phyloP scores from a whole-genome alignment of 352 stramenopile genomes.

The Globisporangium paroecandrum region DNA sequence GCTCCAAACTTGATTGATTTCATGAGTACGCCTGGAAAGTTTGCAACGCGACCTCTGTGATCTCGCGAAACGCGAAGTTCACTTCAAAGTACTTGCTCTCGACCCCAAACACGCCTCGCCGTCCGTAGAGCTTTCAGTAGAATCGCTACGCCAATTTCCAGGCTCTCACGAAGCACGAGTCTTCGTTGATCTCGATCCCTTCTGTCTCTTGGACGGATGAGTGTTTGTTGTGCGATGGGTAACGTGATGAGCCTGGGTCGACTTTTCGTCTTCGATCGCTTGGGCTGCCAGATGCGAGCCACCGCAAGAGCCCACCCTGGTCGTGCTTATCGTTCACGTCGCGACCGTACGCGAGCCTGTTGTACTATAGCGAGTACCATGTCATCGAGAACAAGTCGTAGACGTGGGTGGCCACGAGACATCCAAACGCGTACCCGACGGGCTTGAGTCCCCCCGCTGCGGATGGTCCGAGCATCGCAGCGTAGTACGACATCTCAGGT shows the following conservation, averaged over 20 bases:
- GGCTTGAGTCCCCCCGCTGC: background rate
- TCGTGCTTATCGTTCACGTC: slow-evolving; percentile 4
- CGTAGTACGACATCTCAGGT: slow-evolving; percentile 7
- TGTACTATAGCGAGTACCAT: background rate
- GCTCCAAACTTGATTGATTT: background rate
- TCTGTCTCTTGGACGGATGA: background rate
- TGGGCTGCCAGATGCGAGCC: background rate
- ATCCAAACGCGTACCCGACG: slow-evolving; percentile 1
- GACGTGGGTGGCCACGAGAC: background rate
- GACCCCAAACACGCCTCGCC: background rate
- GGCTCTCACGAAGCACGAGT: background rate
- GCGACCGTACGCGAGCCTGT: background rate
- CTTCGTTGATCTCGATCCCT: background rate
- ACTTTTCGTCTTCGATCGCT: background rate
- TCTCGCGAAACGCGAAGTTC: background rate
- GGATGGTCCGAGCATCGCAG: slow-evolving; percentile 5
- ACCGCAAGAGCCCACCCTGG: background rate
- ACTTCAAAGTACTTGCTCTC: slow-evolving; percentile 3
- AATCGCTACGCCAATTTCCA: background rate
- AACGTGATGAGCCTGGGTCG: background rate
- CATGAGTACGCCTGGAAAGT: slow-evolving; percentile 8
- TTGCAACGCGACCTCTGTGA: background rate
- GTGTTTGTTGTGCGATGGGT: background rate
- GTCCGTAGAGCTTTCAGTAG: background rate
- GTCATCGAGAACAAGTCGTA: slow-evolving; percentile 1